phyloP scores from a whole-genome alignment of 768 basidiomycete genomes.

The Peribolospora baueri region DNA sequence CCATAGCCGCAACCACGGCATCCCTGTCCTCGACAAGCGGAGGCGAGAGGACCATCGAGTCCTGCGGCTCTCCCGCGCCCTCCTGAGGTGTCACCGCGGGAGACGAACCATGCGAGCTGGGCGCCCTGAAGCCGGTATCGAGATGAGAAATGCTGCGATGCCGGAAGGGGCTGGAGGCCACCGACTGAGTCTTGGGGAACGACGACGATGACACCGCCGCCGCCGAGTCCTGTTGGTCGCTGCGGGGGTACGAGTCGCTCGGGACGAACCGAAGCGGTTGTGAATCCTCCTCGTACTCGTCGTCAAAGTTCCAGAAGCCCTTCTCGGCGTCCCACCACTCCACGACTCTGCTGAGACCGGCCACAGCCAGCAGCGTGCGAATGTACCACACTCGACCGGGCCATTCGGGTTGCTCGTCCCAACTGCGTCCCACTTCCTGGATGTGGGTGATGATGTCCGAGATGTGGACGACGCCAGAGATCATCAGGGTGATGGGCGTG shows the following conservation, averaged over 20 bases:
- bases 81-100: neutral
- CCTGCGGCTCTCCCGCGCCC: neutral
- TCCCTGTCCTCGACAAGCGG: neutral
- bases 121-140: neutral
- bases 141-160: no score
- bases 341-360: constrained; percentile 81
- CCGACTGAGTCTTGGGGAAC: no score
- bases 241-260: constrained; percentile 22
- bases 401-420: constrained; percentile 97
- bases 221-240: no score
- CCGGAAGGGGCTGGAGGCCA: no score
- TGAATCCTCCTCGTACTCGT: constrained; percentile 47
- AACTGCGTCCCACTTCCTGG: constrained; percentile 71
- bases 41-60: constrained; percentile 1
- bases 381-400: constrained; percentile 96
- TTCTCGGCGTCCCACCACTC: constrained; percentile 95
- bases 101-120: neutral
- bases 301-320: constrained; percentile 97
- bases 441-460: constrained; percentile 70
- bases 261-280: constrained; percentile 83
- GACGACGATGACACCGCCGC: no score
- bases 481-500: constrained; percentile 64
- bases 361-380: constrained; percentile 79
- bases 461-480: constrained; percentile 59
- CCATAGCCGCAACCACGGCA: constrained; percentile 37